phyloP scores from a whole-genome alignment of 257 asterid species.

The Fraxinus americana region DNA sequence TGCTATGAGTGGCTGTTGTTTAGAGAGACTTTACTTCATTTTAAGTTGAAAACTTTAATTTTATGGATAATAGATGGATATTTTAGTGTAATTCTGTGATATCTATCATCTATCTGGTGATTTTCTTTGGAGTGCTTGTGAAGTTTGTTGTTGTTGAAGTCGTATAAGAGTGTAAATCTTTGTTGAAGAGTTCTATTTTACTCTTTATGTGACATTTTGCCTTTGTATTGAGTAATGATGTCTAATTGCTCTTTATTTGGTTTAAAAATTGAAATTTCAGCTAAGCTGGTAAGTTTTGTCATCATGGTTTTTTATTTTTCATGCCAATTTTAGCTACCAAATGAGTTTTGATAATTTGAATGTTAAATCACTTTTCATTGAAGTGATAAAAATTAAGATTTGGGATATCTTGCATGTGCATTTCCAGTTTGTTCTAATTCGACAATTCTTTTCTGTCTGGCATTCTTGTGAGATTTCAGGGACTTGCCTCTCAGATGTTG shows the following conservation, averaged over 20 bases:
- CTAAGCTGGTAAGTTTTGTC: neutral
- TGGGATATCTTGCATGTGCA: neutral
- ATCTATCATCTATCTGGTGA: neutral
- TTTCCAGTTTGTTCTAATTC: neutral
- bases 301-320: neutral
- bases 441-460: neutral
- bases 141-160: neutral
- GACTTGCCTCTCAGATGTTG: neutral
- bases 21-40: constrained; percentile 26
- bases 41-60: constrained; percentile 14
- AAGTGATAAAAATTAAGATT: neutral
- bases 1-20: constrained; percentile 31
- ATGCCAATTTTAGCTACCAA: neutral
- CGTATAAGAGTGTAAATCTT: neutral
- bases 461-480: neutral
- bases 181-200: neutral
- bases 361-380: neutral
- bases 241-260: neutral
- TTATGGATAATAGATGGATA: constrained; percentile 20
- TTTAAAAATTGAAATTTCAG: neutral
- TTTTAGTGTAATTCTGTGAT: neutral
- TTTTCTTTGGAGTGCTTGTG: neutral
- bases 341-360: neutral
- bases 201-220: neutral
- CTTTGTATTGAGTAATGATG: neutral